Percentiles rank a stretch among this genome's conserved stretches.
These are phyloP conservation scores for Oryza australiensis DNA, from an alignment of 176 grass and related monocot species.

Conservation along the genomic window DNA sequence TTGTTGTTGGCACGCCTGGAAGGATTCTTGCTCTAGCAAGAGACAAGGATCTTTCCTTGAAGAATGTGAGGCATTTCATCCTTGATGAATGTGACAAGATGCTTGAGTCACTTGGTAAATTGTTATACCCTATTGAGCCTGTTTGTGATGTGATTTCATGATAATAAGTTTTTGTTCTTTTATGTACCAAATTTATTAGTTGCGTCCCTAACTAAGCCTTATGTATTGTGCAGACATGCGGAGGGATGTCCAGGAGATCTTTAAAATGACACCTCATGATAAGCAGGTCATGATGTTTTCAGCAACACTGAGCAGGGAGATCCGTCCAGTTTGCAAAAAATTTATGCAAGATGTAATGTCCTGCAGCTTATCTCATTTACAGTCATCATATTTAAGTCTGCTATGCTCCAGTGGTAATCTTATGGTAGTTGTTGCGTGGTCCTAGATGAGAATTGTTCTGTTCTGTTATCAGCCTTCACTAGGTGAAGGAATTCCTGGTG, in stretches of 20 bases:
- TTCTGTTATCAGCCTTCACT: not conserved
- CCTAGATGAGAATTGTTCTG: not conserved
- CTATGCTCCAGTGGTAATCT: not conserved
- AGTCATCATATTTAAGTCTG: conserved; percentile 56
- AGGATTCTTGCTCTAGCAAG: conserved; percentile 72
- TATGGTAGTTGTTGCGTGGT: not conserved
- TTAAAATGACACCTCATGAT: conserved; percentile 99
- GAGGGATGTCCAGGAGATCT: conserved; percentile 98
- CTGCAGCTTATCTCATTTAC: conserved; percentile 55
- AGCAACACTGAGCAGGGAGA: conserved; percentile 98
- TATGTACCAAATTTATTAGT: conserved; percentile 12
- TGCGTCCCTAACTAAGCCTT: not conserved
- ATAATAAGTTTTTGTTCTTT: not conserved
- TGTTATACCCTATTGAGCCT: not conserved
- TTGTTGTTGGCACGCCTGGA: conserved; percentile 86
- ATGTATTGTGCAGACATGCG: conserved; percentile 79
- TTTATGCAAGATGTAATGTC: conserved; percentile 99
- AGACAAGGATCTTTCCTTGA: conserved; percentile 93
- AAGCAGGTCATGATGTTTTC: conserved; percentile 99
- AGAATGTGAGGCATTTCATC: conserved; percentile 99
- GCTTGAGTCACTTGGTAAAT: conserved; percentile 94
- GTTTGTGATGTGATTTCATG: not conserved
- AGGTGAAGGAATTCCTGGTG: conserved; percentile 14
- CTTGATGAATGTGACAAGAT: conserved; percentile 99
- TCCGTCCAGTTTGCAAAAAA: conserved; percentile 92